Percentiles rank a stretch among this genome's conserved stretches.
phyloP scores from a whole-genome alignment of 129 eudicot genomes.

The Pittosporum tobira region DNA sequence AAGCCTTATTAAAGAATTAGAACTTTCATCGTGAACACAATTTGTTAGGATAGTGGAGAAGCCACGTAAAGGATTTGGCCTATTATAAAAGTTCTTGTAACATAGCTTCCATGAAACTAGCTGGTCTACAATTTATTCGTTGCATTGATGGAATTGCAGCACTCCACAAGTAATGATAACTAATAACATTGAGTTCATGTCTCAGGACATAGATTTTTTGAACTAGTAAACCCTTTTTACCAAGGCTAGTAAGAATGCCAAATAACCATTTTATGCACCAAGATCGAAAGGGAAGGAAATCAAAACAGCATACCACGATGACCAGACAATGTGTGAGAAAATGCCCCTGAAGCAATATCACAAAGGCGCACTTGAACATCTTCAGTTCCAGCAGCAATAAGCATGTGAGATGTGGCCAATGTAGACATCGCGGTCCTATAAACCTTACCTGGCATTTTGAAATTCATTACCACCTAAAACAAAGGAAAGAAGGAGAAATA shows the following conservation, averaged over 20 bases:
- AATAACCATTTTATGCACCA: background rate
- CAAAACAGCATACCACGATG: conserved; percentile 72
- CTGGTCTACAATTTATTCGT: too few relatives aligned
- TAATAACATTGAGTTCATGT: background rate
- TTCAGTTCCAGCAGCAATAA: conserved; percentile 94
- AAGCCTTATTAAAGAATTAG: too few relatives aligned
- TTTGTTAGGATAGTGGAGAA: too few relatives aligned
- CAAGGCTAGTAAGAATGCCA: background rate
- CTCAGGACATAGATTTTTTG: background rate
- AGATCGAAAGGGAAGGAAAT: background rate
- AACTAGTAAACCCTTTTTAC: background rate
- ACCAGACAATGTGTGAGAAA: conserved; percentile 96
- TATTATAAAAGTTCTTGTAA: too few relatives aligned
- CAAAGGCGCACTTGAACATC: conserved; percentile 99
- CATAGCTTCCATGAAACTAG: background rate
- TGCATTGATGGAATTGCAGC: too few relatives aligned
- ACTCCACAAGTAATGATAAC: too few relatives aligned
- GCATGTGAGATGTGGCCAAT: conserved; percentile 84
- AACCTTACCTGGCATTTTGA: conserved; percentile 98
- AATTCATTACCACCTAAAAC: conserved; percentile 67
- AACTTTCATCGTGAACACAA: too few relatives aligned
- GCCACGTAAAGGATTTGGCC: too few relatives aligned
- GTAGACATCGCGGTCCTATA: conserved; percentile 92
- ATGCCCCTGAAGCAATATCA: conserved; percentile 96
- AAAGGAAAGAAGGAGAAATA: background rate